These are phyloP conservation scores for Penicillium brasilianum DNA, from an alignment of 2,329 filamentous ascomycete species.

Conservation along the genomic window DNA sequence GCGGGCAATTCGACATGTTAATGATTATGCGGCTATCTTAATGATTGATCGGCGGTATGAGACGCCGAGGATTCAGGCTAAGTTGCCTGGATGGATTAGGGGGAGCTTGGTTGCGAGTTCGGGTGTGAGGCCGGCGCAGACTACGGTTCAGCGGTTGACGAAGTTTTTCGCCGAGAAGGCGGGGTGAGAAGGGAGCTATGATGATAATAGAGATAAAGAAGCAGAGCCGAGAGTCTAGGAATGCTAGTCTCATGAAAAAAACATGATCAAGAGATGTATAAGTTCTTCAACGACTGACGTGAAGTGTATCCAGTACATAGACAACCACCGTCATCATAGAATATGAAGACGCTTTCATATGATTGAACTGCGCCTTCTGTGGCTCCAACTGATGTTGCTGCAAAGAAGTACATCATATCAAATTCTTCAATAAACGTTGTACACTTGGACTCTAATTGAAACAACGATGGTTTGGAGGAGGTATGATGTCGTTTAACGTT, in stretches of 20 bases:
- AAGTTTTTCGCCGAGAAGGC: slow-evolving; percentile 40
- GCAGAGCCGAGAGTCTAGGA: no score
- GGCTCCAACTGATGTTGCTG: not conserved
- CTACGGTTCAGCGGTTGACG: slow-evolving; percentile 36
- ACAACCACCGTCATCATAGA: not conserved
- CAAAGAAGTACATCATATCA: not conserved
- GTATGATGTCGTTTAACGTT: not conserved
- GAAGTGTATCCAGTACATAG: not conserved
- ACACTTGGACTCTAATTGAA: not conserved
- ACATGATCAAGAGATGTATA: not conserved
- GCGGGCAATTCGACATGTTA: slow-evolving; percentile 82
- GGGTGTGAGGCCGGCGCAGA: slow-evolving; percentile 31
- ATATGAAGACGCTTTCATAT: not conserved
- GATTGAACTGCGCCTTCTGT: not conserved
- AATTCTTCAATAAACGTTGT: not conserved
- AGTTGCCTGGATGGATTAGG: slow-evolving; percentile 89
- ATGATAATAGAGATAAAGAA: not conserved
- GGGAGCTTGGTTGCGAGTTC: slow-evolving; percentile 60
- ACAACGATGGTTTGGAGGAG: not conserved
- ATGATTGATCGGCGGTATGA: slow-evolving; percentile 81
- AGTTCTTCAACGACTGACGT: not conserved
- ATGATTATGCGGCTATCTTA: slow-evolving; percentile 89
- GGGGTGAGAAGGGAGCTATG: not conserved
- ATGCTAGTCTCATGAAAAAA: not conserved
- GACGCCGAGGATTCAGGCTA: slow-evolving; percentile 72